Conservation (phyloP, 2,329 filamentous ascomycete genomes). For the Pezicula radicicola region DNA sequence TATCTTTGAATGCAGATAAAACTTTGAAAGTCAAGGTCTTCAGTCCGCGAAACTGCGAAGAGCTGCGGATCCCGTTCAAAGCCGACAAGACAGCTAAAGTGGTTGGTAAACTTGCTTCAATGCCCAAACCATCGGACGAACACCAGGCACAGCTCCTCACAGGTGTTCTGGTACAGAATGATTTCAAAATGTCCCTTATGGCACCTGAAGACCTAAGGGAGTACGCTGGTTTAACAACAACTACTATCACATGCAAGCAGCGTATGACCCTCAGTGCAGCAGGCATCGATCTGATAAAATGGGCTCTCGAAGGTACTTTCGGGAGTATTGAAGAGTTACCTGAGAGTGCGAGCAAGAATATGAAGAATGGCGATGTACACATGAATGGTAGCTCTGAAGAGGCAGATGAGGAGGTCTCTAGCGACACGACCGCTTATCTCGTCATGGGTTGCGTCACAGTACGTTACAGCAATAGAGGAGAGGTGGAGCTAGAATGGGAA, state of each 20-base stretch:
- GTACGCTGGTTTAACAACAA: slow-evolving; percentile 95
- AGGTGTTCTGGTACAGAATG: slow-evolving; percentile 93
- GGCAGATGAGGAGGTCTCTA: slow-evolving; percentile 62
- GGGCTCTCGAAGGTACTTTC: slow-evolving; percentile 93
- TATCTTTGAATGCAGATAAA: slow-evolving; percentile 86
- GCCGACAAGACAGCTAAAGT: slow-evolving; percentile 95
- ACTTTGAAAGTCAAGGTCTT: slow-evolving; percentile 81
- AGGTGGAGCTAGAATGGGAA: slow-evolving; percentile 94
- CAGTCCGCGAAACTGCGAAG: slow-evolving; percentile 91
- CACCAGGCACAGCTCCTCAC: slow-evolving; percentile 63
- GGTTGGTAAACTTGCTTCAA: slow-evolving; percentile 85
- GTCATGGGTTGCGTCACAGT: slow-evolving; percentile 92
- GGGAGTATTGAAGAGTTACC: slow-evolving; percentile 72
- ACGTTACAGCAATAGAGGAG: slow-evolving; percentile 71
- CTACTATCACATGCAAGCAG: slow-evolving; percentile 90
- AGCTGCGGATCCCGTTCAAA: slow-evolving; percentile 91
- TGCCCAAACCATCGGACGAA: slow-evolving; percentile 56
- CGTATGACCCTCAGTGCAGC: slow-evolving; percentile 84
- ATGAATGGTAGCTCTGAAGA: slow-evolving; percentile 44
- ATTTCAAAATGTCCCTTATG: slow-evolving; percentile 97
- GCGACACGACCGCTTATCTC: slow-evolving; percentile 53
- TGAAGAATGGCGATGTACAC: slow-evolving; percentile 34
- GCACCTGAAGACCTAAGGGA: slow-evolving; percentile 93
- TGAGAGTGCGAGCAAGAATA: slow-evolving; percentile 32
- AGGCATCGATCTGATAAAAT: slow-evolving; percentile 85